Conservation (phyloP, 2,329 filamentous ascomycete genomes). For the Penicillium paneum region DNA sequence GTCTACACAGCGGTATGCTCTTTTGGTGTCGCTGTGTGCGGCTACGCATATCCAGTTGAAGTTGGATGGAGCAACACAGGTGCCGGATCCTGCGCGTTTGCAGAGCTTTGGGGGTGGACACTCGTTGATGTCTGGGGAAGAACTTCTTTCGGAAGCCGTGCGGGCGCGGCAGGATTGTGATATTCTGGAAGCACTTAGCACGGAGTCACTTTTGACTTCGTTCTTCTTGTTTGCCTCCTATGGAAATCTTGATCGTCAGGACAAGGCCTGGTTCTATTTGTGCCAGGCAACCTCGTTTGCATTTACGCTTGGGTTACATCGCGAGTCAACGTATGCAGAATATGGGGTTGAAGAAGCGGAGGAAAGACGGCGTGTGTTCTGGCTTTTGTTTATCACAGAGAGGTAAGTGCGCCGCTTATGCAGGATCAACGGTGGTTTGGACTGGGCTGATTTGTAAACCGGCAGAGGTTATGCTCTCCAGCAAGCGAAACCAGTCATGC, state of each 20-base stretch:
- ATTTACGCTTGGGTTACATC: slow-evolving; percentile 44
- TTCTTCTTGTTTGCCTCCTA: slow-evolving; percentile 75
- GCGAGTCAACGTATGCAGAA: slow-evolving; percentile 51
- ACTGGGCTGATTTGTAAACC: neutral
- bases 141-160: slow-evolving; percentile 64
- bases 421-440: neutral
- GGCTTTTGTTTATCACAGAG: slow-evolving; percentile 70
- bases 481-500: slow-evolving; percentile 65
- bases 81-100: slow-evolving; percentile 22
- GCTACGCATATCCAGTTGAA: slow-evolving; percentile 47
- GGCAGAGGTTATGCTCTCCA: slow-evolving; percentile 67
- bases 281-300: slow-evolving; percentile 70
- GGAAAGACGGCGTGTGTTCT: slow-evolving; percentile 65
- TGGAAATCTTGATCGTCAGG: slow-evolving; percentile 68
- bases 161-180: slow-evolving; percentile 42
- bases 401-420: slow-evolving; percentile 47
- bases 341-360: slow-evolving; percentile 54
- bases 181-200: slow-evolving; percentile 40
- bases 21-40: slow-evolving; percentile 42
- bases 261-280: slow-evolving; percentile 75
- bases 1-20: slow-evolving; percentile 38
- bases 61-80: slow-evolving; percentile 31
- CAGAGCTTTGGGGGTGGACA: slow-evolving; percentile 55
- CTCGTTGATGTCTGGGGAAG: slow-evolving; percentile 60
- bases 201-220: slow-evolving; percentile 59